Evolutionary conservation across 768 basidiomycete species (phyloP).

Genomic region (Trichaptum fuscoviolaceum): DNA sequence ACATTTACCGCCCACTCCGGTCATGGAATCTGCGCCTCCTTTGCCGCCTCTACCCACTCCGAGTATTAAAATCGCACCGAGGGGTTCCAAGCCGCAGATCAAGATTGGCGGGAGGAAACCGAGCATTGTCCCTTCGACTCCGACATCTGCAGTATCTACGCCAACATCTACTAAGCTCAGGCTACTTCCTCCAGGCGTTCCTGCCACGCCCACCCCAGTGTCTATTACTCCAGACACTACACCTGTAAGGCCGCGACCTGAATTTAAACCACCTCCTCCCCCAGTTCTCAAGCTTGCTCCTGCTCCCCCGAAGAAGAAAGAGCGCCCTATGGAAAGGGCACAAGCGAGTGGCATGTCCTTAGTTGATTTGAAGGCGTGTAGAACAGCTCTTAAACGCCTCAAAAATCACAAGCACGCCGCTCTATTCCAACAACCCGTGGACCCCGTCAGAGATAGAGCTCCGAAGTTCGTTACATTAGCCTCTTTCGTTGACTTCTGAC

Average conservation of each 20-base stretch:
- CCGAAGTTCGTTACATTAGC: constrained; percentile 57
- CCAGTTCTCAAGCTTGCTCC: constrained; percentile 24
- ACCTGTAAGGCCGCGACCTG: constrained; percentile 17
- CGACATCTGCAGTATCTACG: constrained; percentile 31
- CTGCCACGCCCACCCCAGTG: constrained; percentile 10
- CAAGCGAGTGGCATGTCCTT: constrained; percentile 72
- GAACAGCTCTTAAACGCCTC: constrained; percentile 76
- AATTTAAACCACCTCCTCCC: constrained; percentile 18
- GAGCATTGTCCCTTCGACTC: constrained; percentile 13
- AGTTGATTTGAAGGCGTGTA: constrained; percentile 70
- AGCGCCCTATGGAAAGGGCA: constrained; percentile 57
- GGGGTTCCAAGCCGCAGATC: background rate
- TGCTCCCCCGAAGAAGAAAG: constrained; percentile 20
- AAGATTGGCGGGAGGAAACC: constrained; percentile 5
- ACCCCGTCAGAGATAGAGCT: constrained; percentile 88
- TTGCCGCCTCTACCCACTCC: constrained; percentile 28
- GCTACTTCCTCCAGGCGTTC: constrained; percentile 16
- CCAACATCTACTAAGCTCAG: constrained; percentile 19
- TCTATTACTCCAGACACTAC: constrained; percentile 23
- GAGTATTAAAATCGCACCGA: background rate
- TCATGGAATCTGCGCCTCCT: constrained; percentile 53
- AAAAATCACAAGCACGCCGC: constrained; percentile 65
- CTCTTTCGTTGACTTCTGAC: constrained; percentile 10
- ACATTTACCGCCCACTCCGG: constrained; percentile 72
- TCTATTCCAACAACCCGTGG: constrained; percentile 86